phyloP scores from a whole-genome alignment of 1,284 basidiomycete species.

The Malassezia globosa region DNA sequence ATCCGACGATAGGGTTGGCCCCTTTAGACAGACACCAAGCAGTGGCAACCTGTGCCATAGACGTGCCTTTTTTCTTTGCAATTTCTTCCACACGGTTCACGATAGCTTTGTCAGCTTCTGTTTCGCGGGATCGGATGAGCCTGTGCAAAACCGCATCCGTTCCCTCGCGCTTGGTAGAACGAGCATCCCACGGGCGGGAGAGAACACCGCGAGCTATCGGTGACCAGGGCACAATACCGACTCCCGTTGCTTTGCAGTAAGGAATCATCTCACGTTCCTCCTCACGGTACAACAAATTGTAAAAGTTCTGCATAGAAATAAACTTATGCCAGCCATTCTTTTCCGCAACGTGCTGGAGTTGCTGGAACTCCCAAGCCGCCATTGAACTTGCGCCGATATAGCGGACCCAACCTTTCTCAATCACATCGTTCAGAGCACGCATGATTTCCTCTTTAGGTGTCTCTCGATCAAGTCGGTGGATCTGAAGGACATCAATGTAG shows the following conservation, averaged over 20 bases:
- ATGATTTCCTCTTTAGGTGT: slow-evolving; percentile 59
- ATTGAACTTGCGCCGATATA: slow-evolving; percentile 18
- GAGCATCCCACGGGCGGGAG: slow-evolving; percentile 36
- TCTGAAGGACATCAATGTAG: slow-evolving; percentile 53
- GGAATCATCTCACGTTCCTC: slow-evolving; percentile 62
- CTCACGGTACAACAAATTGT: slow-evolving; percentile 56
- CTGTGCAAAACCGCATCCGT: neutral
- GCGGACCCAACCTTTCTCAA: slow-evolving; percentile 47
- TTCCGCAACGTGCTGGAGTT: slow-evolving; percentile 15
- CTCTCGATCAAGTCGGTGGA: slow-evolving; percentile 54
- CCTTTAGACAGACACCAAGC: slow-evolving; percentile 42
- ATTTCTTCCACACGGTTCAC: slow-evolving; percentile 48
- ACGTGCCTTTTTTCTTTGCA: slow-evolving; percentile 45
- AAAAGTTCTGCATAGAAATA: slow-evolving; percentile 59
- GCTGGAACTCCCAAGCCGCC: slow-evolving; percentile 18
- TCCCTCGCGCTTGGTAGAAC: neutral
- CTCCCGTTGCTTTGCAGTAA: slow-evolving; percentile 52
- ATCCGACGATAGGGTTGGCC: slow-evolving; percentile 8
- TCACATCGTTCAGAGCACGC: slow-evolving; percentile 53
- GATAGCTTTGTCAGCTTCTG: slow-evolving; percentile 12
- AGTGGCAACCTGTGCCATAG: slow-evolving; percentile 49
- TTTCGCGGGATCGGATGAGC: neutral
- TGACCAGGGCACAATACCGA: slow-evolving; percentile 50
- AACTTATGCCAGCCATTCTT: slow-evolving; percentile 31
- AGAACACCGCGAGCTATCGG: slow-evolving; percentile 49